phyloP scores from a whole-genome alignment of 75 land plant genomes.

The Isoetes taiwanensis region DNA sequence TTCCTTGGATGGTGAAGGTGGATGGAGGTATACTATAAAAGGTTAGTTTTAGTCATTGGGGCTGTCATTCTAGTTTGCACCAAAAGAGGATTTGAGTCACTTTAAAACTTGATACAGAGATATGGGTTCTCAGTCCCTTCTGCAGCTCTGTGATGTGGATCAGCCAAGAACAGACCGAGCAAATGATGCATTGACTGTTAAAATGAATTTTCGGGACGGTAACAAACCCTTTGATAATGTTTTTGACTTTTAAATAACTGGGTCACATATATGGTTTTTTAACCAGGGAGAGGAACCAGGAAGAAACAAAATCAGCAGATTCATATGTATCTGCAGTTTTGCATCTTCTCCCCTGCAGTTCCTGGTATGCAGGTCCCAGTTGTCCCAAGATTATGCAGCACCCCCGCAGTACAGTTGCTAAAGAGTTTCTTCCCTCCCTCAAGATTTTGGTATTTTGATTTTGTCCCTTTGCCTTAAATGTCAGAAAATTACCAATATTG shows the following conservation, averaged over 20 bases:
- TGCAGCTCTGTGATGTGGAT: conserved; percentile 10
- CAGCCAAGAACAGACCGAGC: conserved; percentile 38
- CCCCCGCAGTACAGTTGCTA: conserved; percentile 43
- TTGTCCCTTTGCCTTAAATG: too few relatives aligned
- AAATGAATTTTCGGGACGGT: conserved; percentile 72
- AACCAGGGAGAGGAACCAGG: too few relatives aligned
- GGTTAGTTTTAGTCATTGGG: too few relatives aligned
- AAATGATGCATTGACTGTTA: conserved; percentile 67
- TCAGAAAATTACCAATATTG: too few relatives aligned
- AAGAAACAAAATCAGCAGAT: conserved; percentile 33
- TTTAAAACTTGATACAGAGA: conserved; percentile 19
- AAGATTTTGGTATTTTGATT: too few relatives aligned
- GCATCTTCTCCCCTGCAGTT: conserved; percentile 49
- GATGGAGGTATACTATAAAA: conserved; percentile 72
- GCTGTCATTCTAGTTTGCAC: too few relatives aligned
- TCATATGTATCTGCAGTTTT: conserved; percentile 50
- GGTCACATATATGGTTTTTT: too few relatives aligned
- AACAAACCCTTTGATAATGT: too few relatives aligned
- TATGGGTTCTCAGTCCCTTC: too few relatives aligned
- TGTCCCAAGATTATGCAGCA: conserved; percentile 46
- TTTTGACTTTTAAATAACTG: too few relatives aligned
- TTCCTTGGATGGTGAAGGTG: conserved; percentile 99
- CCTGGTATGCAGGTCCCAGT: conserved; percentile 23
- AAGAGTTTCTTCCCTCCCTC: conserved; percentile 63
- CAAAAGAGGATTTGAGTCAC: too few relatives aligned